Base-by-base conservation (phyloP, 805 yeast genomes). In the Cyberlindnera maclurae region DNA sequence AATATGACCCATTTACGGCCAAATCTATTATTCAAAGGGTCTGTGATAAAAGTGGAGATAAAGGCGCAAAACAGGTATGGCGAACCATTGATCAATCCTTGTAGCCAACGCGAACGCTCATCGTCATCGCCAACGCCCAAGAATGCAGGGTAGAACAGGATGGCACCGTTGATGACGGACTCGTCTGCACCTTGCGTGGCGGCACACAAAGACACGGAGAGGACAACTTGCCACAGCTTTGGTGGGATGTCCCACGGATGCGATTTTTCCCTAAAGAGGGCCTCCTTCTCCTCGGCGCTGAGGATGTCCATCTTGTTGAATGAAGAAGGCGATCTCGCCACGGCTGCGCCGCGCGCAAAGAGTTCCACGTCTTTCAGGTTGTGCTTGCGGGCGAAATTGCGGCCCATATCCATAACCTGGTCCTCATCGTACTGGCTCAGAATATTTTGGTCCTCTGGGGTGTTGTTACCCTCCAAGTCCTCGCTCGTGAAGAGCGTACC, bases 131-230 rank as follows among this genome's bases (percentile, higher is more conserved):
- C 70, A 32, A 82, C 65, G 3, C 78, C 79, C 54, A 81, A 67
- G 16, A 63, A 70, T 2, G 46, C 39, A 2, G 84, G 83, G 55
- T 77, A 81, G 53, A 73, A 75, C 37, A 81, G 58, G 38, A 73
- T 67, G 7, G 88, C 88, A 47, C 89, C 89, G 50, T 79, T 80
- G 43, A 81, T 74, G 16, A 82, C 86, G 5, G 84, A 66, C 57
- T 82, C 86, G 60, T 82, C 88, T 79, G 82, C 80, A 58, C 89
- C 88, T 57, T 80, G 87, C 30, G 80, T 82, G 15, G 83, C 83
- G 15, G 88, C 89, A 37, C 84, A 82, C 74, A 80, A 70, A 2
- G 87, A 79, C n/a, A 82, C 77, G 47, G 79, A 70, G 12, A 77
- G 68, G 39, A 81, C 75, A 40, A 80, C 73, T 42, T 65, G 74